Evolutionary conservation across 345 rosid genomes (phyloP).

Genomic region (Aurinia saxatilis): DNA sequence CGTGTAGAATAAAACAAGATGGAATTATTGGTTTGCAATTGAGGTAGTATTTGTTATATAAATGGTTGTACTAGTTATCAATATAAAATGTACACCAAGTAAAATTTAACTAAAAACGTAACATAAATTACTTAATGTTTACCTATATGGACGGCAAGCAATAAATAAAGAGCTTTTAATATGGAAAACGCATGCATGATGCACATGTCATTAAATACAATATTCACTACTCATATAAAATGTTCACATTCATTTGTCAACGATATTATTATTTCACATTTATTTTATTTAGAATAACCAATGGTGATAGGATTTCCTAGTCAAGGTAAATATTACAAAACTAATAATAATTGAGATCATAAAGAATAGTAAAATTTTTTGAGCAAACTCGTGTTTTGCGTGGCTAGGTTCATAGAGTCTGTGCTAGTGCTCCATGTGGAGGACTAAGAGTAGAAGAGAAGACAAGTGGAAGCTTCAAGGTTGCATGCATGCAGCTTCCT

Average conservation of each 20-base stretch:
- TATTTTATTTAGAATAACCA: neutral
- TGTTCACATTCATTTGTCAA: slow-evolving; percentile 29
- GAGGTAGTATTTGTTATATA: neutral
- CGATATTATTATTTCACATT: neutral
- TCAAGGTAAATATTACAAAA: slow-evolving; percentile 1
- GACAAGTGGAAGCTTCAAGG: neutral
- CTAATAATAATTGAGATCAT: neutral
- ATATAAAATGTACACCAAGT: neutral
- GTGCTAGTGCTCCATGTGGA: neutral
- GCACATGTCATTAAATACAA: slow-evolving; percentile 21
- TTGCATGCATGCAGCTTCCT: neutral
- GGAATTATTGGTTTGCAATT: too few relatives aligned
- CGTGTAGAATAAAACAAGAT: too few relatives aligned
- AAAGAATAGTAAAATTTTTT: neutral
- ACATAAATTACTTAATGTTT: slow-evolving; percentile 11
- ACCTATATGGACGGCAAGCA: slow-evolving; percentile 12
- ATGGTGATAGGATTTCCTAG: slow-evolving; percentile 6
- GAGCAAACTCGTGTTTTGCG: slow-evolving; percentile 15
- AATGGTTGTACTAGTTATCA: neutral
- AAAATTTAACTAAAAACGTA: neutral
- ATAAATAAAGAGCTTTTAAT: neutral
- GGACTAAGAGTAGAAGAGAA: neutral
- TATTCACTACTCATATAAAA: slow-evolving; percentile 3
- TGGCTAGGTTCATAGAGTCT: neutral
- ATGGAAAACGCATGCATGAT: slow-evolving; percentile 11